phyloP scores from a whole-genome alignment of 306 rosid genomes.

The Pachyrhizus erosus region DNA sequence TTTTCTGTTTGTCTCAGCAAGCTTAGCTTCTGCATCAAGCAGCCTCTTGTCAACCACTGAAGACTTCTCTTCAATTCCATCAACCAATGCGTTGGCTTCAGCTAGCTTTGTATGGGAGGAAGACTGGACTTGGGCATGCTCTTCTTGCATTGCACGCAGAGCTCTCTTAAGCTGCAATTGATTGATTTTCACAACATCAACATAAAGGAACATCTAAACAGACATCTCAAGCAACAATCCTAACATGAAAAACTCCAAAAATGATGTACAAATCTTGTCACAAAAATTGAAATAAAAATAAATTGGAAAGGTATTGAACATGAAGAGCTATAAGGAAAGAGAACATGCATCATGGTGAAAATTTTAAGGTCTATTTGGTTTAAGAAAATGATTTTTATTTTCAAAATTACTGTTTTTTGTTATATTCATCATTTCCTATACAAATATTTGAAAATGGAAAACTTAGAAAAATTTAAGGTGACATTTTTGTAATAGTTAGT shows the following conservation, averaged over 20 bases:
- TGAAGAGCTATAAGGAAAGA: background rate
- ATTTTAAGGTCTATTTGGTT: background rate
- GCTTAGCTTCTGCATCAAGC: conserved; percentile 82
- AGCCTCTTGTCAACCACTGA: conserved; percentile 64
- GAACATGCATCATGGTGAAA: conserved; percentile 15
- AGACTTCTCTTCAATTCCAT: conserved; percentile 80
- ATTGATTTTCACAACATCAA: conserved; percentile 32
- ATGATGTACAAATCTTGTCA: conserved; percentile 2
- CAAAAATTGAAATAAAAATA: conserved; percentile 28
- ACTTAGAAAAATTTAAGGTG: background rate
- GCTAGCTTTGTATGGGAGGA: conserved; percentile 70
- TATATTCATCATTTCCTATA: background rate
- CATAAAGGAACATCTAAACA: conserved; percentile 32
- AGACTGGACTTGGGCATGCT: conserved; percentile 58
- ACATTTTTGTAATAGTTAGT: background rate
- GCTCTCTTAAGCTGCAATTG: conserved; percentile 79
- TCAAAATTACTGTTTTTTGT: background rate
- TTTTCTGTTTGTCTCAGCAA: conserved; percentile 74
- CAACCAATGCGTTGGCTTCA: conserved; percentile 67
- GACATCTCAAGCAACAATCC: conserved; percentile 20
- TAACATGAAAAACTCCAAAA: conserved; percentile 4
- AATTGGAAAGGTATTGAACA: conserved; percentile 12
- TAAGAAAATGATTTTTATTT: background rate
- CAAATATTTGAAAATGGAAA: background rate
- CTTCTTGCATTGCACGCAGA: conserved; percentile 64